Evolutionary conservation across 768 basidiomycete genomes (phyloP).

Genomic region (Suillus hirtellus): DNA sequence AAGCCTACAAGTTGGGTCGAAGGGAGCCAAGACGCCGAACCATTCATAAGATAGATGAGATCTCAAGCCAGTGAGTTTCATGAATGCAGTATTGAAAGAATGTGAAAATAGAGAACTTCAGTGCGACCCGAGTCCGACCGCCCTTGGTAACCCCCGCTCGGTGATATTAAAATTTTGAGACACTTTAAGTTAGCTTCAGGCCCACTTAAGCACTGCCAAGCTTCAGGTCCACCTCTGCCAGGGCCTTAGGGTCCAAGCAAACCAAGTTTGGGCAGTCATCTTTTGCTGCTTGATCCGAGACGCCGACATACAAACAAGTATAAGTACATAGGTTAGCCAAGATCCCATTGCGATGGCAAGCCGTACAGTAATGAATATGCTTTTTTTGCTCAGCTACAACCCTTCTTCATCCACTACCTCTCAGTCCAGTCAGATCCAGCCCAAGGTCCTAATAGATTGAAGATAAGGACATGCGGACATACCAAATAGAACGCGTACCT

Average conservation of each 20-base stretch:
- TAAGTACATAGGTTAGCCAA: background rate
- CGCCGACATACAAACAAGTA: background rate
- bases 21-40: conserved; percentile 41
- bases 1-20: conserved; percentile 38
- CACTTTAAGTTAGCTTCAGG: background rate
- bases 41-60: conserved; percentile 17
- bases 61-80: conserved; percentile 11
- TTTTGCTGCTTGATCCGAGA: background rate
- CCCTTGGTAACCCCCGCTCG: background rate
- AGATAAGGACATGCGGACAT: background rate
- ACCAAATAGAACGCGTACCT: conserved; percentile 33
- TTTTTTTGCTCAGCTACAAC: background rate
- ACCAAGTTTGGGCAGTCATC: background rate
- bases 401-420: background rate
- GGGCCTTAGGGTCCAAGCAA: background rate
- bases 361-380: background rate
- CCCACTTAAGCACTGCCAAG: background rate
- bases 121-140: no score
- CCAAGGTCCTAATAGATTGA: conserved; percentile 26
- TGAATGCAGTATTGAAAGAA: conserved; percentile 5
- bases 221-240: background rate
- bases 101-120: background rate
- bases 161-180: background rate
- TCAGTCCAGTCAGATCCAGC: background rate
- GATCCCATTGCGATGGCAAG: background rate